Evolutionary conservation across 2,329 filamentous ascomycete species (phyloP).

Genomic region (Hortaea sp.): DNA sequence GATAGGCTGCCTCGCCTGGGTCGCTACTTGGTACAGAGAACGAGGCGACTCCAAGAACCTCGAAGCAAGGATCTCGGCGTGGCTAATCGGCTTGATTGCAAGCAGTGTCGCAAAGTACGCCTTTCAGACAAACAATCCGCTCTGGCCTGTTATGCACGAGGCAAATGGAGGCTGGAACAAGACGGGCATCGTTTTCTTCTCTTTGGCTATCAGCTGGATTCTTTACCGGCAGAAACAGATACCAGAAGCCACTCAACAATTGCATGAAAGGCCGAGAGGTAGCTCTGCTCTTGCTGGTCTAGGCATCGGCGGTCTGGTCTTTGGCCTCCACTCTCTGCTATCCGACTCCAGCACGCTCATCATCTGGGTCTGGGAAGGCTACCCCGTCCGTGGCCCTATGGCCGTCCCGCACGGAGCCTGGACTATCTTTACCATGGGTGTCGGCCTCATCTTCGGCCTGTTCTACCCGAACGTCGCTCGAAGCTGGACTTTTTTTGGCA

Average conservation of each 20-base stretch:
- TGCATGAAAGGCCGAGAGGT: conserved; percentile 48
- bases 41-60: conserved; percentile 63
- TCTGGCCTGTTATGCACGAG: conserved; percentile 90
- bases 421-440: conserved; percentile 79
- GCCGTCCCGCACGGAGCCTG: conserved; percentile 82
- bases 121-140: conserved; percentile 87
- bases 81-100: conserved; percentile 68
- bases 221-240: conserved; percentile 52
- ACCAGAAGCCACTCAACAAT: conserved; percentile 30
- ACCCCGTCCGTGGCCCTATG: conserved; percentile 77
- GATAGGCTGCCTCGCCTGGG: conserved; percentile 75
- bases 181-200: conserved; percentile 62
- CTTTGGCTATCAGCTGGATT: conserved; percentile 66
- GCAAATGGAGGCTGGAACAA: conserved; percentile 90
- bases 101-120: conserved; percentile 89
- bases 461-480: conserved; percentile 59
- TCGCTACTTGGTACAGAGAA: conserved; percentile 70
- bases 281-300: conserved; percentile 63
- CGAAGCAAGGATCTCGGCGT: conserved; percentile 72
- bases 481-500: conserved; percentile 69
- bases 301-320: conserved; percentile 75
- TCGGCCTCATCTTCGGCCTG: conserved; percentile 66
- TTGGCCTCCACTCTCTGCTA: conserved; percentile 81
- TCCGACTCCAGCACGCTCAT: conserved; percentile 99
- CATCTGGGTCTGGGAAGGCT: conserved; percentile 95